Conservation (phyloP, 1,139 yeast genomes). For the Diutina siamensis region DNA sequence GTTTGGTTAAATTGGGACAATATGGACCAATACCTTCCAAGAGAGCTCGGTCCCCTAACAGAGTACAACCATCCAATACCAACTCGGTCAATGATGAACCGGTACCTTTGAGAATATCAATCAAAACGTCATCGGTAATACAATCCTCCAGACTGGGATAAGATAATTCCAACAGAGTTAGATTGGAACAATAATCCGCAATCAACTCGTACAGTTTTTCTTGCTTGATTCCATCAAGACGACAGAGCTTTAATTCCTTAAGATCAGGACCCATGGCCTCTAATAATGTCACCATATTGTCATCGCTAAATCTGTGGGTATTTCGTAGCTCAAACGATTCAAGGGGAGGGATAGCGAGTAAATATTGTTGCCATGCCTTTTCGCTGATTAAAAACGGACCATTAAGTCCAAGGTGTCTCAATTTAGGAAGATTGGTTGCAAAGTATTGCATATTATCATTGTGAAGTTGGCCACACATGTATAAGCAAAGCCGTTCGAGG, state of each 20-base stretch:
- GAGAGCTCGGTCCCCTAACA: constrained; percentile 54
- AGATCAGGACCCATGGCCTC: constrained; percentile 51
- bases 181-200: constrained; percentile 44
- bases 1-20: constrained; percentile 39
- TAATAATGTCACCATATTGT: constrained; percentile 49
- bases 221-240: constrained; percentile 60
- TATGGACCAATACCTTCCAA: constrained; percentile 48
- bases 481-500: constrained; percentile 50
- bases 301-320: constrained; percentile 73
- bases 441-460: constrained; percentile 62
- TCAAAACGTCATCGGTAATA: constrained; percentile 57
- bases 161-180: constrained; percentile 56
- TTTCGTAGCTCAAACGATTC: constrained; percentile 51
- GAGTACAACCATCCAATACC: constrained; percentile 61
- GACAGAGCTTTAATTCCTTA: constrained; percentile 36
- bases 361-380: constrained; percentile 63
- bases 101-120: constrained; percentile 42
- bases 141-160: constrained; percentile 56
- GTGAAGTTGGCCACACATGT: constrained; percentile 90
- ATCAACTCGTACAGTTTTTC: constrained; percentile 49
- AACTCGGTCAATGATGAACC: constrained; percentile 52
- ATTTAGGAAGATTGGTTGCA: constrained; percentile 41
- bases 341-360: constrained; percentile 31
- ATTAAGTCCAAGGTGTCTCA: constrained; percentile 49
- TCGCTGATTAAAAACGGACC: constrained; percentile 84